Evolutionary conservation across 495 filamentous ascomycete genomes (phyloP), one percentile per base, ranked within the genome.

Genomic region (Elasticomyces elasticus): DNA sequence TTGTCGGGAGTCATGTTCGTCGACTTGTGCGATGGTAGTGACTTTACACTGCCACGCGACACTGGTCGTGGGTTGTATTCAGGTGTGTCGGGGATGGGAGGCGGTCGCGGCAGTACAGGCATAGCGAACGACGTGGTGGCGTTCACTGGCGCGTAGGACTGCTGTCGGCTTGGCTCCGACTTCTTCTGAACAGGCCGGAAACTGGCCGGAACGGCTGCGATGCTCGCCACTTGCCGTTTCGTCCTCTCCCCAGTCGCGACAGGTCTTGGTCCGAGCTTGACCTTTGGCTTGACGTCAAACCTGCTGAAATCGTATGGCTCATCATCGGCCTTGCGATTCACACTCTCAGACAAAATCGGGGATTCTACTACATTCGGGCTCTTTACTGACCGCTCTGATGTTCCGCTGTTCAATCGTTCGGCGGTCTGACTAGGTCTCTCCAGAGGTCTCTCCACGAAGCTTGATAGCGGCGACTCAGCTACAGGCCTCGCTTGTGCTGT

Each of bases 1-100:
- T 95, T 95, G 65, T 97, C 92, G 0, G 87, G 86, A 0, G 88
- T 91, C 63, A 94, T 81, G 15, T 79, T 76, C 26, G 77, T 76
- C 12, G 80, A 76, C 55, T 76, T 80, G 40, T 72, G 64, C 60
- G 76, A 65, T 35, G 72, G 72, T 52, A 73, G 52, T 40, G 70
- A 72, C 49, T 60, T 63, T 19, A 66, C 63, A 67, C 64, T 67
- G 22, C 77, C 76, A 30, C 77, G 78, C 24, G 79, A 71, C 67
- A 64, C 58, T 38, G 59, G 71, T 70, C 54, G 71, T 69, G 53
- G 83, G 74, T 11, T 82, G 28, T 67, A 62, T 12, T 67, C 64
- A 0, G 66, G 66, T 10, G 63, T 51, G 35, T 62, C 41, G 4
- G 68, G 69, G 10, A 70, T 62, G 12, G 69, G 67, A 15, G 68